These are phyloP conservation scores for Schwanniomyces sp. DNA, from an alignment of 805 yeast genomes.

Conservation along the genomic window DNA sequence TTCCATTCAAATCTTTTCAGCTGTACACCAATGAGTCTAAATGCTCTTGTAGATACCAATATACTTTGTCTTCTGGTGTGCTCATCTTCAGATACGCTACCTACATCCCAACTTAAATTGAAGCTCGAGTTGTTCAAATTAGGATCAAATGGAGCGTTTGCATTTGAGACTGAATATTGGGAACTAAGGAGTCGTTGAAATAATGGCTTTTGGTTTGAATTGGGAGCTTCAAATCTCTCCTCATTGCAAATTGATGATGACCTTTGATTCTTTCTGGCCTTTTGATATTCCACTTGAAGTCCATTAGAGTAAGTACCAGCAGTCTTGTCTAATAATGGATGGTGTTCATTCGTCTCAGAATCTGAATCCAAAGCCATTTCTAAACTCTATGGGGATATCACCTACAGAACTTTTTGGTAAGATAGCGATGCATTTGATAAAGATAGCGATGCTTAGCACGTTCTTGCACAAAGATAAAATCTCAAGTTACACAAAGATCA, in stretches of 20 bases:
- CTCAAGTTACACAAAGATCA: no score
- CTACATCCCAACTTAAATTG: constrained; percentile 7
- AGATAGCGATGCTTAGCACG: neutral
- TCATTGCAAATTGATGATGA: neutral
- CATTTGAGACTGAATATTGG: constrained; percentile 31
- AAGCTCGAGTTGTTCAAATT: constrained; percentile 5
- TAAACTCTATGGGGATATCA: neutral
- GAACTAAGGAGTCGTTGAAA: constrained; percentile 27
- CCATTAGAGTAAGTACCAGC: neutral
- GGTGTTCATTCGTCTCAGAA: neutral
- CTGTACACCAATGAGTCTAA: constrained; percentile 33
- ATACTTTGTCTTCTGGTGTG: constrained; percentile 20
- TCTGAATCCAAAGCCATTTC: neutral
- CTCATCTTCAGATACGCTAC: constrained; percentile 19
- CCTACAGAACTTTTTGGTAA: neutral
- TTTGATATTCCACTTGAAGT: neutral
- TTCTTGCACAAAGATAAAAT: neutral
- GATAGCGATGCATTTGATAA: neutral
- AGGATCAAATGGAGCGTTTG: constrained; percentile 17
- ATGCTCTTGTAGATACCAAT: constrained; percentile 26
- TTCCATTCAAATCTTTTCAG: constrained; percentile 31
- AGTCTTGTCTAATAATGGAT: neutral
- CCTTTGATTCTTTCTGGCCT: neutral
- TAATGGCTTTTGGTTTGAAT: constrained; percentile 15
- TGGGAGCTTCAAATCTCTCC: neutral